Base-by-base conservation (phyloP, 106 monocot species). In the Apostasia shenzhenica region DNA sequence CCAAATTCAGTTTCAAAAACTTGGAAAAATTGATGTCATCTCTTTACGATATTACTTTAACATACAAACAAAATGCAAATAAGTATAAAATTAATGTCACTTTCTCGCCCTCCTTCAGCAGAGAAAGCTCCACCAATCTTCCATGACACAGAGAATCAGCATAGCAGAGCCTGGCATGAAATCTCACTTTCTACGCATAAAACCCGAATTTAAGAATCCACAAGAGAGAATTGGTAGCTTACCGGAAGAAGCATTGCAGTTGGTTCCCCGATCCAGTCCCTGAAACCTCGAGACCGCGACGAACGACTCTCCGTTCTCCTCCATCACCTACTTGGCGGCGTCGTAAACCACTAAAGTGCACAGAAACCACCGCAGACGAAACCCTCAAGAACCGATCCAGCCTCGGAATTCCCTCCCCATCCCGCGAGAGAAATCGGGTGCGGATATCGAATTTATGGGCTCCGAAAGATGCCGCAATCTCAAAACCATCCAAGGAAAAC, bases 251-350 rank as follows among this genome's bases (percentile, higher is more conserved):
- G 83, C 76, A 50, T 81, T 81, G 67, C 72, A 82, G 44, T 41
- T 78, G 10, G 66, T 73, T 48, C 72, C 68, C 45, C 84, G 78
- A 68, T 78, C 80, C 38, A 79, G 40, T 4, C 81, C 89, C 57
- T 81, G 88, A 14, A 86, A 50, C 73, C 89, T 86, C 81, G 82
- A 84, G 61, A 89, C 86, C 13, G 86, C 86, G 70, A 89, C 81
- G 54, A 84, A 93, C 3, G 86, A 82, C 6, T 75, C 86, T 5
- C 79, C 79, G 61, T 47, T 81, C 49, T 75, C 89, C 14, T 81
- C 84, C 89, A 89, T 86, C 59, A 72, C 70, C 57, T 48, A 65
- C 48, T 48, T 48, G 48, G 7, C 48, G 1, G 12, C 37, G 26
- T 48, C 48, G 48, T 68, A 78, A 49, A 26, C 68, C 10, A 65